Conservation (phyloP, 352 stramenopile species). For the Phytopythium vexans region DNA sequence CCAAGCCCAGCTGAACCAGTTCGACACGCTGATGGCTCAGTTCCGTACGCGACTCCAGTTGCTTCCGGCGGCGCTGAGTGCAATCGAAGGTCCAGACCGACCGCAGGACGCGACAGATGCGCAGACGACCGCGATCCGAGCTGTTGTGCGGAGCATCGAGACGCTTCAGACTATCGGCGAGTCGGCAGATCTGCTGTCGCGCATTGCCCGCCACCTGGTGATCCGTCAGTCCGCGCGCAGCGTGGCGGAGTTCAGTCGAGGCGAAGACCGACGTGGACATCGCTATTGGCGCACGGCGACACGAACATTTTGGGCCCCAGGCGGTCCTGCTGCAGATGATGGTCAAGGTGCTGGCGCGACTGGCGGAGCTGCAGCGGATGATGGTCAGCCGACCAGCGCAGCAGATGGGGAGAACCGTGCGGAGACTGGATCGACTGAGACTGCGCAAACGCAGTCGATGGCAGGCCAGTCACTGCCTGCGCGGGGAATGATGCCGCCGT, state of each 20-base stretch:
- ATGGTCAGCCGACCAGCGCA: background rate
- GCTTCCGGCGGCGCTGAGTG: conserved; percentile 35
- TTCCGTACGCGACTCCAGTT: conserved; percentile 48
- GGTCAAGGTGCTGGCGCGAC: too few species aligned
- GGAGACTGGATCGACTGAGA: background rate
- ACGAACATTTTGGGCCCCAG: background rate
- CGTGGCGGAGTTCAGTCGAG: background rate
- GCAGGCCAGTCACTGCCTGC: background rate
- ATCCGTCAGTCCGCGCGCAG: conserved; percentile 33
- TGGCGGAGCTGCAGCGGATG: background rate
- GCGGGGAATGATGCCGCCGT: conserved; percentile 1
- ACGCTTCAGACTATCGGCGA: conserved; percentile 55
- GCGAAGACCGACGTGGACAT: background rate
- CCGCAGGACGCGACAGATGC: conserved; percentile 12
- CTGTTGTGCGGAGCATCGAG: conserved; percentile 47
- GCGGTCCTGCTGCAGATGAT: too few species aligned
- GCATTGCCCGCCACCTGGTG: conserved; percentile 48
- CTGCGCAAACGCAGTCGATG: background rate
- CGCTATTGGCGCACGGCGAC: background rate
- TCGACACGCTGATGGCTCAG: conserved; percentile 39
- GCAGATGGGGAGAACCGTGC: too few species aligned
- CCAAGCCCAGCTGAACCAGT: conserved; percentile 44
- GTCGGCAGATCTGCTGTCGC: conserved; percentile 39
- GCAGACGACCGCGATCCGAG: conserved; percentile 9
- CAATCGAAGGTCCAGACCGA: conserved; percentile 2